Base-by-base conservation (phyloP, 495 filamentous ascomycete genomes). In the Jackrogersella multiformis region DNA sequence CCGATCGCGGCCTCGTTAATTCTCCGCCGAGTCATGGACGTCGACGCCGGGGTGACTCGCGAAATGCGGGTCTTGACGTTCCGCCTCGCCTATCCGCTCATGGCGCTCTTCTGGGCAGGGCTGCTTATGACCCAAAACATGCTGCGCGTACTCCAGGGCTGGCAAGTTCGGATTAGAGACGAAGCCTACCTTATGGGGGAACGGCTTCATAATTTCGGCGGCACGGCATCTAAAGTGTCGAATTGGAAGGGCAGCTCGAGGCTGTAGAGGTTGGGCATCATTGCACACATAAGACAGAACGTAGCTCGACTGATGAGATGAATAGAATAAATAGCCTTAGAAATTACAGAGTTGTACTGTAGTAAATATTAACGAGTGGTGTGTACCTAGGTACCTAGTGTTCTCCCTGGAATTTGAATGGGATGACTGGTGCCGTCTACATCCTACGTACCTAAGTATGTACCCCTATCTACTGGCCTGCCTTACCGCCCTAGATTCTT, bases 111-210 rank as follows among this genome's bases (percentile, higher is more conserved):
- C 24, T 68, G 87, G 10, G 69, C 77, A 16, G 65, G 56, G 0
- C 55, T 74, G 2, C 16, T 75, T n/a, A 68, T 72, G 26, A 48
- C 74, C 16, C 79, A 78, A 46, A 80, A 82, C 55, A 77, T 89
- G 38, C 77, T 94, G 36, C 85, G 85, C 39, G 79, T 89, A 30
- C 85, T 94, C 61, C 83, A 86, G 21, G 80, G 84, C 39, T 99
- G 95, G 95, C 87, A 90, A 73, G 84, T 87, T 71, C 87, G 87
- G 66, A 93, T 99, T 48, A 80, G 90, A 30, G 95, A 99, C 73
- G 95, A 99, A 77, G 94, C 96, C 6, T 99, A 98, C 72, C 79
- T 98, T 65, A 95, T 97, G 71, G 95, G 95, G 1, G 93, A 98
- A 79, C 81, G 93, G 30, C 78, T 99, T 64, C 94, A 97, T 74